These are phyloP conservation scores for Pyrus communis DNA, from an alignment of 306 rosid genomes.

Conservation along the genomic window DNA sequence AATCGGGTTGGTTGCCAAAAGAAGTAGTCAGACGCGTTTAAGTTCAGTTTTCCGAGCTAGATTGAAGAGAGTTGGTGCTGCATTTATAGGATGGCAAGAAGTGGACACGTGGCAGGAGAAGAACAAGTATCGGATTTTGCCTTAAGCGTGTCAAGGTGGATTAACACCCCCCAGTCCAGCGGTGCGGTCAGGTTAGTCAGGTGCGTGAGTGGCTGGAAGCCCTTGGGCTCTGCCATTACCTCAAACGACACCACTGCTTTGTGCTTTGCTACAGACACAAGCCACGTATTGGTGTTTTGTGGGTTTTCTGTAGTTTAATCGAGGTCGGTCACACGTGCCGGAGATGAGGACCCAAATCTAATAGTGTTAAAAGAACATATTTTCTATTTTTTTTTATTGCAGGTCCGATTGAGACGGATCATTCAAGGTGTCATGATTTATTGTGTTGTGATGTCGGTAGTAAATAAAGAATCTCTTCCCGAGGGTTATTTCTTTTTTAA, in stretches of 20 bases:
- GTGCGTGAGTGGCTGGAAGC: background rate
- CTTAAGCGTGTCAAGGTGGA: conserved; percentile 31
- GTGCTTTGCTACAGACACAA: conserved; percentile 33
- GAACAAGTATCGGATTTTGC: conserved; percentile 38
- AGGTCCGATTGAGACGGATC: background rate
- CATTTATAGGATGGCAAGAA: background rate
- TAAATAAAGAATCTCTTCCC: too few relatives aligned
- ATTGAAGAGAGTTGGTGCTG: background rate
- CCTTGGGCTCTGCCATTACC: background rate
- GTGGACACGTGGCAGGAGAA: conserved; percentile 33
- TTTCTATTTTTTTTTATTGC: background rate
- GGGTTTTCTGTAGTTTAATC: background rate
- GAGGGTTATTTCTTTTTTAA: too few relatives aligned
- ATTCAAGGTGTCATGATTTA: background rate
- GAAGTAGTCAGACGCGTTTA: background rate
- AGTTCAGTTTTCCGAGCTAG: background rate
- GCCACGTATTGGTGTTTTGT: conserved; percentile 31
- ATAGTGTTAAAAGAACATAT: background rate
- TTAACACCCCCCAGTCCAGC: conserved; percentile 18
- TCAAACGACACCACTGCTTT: background rate
- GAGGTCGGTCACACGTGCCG: conserved; percentile 41
- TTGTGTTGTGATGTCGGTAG: background rate
- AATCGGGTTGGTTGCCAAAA: background rate
- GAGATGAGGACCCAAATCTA: background rate
- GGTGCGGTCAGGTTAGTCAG: background rate